These are phyloP conservation scores for Pinus albicaulis DNA, from an alignment of 75 land plant species.

Conservation along the genomic window DNA sequence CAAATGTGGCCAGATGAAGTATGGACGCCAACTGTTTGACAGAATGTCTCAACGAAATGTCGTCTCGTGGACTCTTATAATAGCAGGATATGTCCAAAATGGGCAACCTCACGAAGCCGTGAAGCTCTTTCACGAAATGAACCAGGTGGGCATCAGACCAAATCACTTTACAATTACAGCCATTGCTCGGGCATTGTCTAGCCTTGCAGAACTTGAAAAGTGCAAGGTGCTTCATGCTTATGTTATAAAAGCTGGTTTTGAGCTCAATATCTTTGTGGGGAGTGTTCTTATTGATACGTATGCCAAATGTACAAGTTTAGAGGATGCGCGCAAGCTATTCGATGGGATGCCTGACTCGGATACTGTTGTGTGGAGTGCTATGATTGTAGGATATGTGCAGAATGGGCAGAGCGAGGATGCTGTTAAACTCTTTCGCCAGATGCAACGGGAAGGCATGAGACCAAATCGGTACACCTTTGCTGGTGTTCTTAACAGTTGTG, in stretches of 20 bases:
- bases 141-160: not conserved
- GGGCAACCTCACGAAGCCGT: not conserved
- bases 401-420: not conserved
- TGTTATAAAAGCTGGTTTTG: slow-evolving; percentile 1
- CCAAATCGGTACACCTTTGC: not conserved
- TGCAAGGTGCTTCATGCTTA: not conserved
- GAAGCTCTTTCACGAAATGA: not conserved
- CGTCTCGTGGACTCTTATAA: not conserved
- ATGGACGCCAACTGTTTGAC: slow-evolving; percentile 2
- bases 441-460: not conserved
- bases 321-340: slow-evolving; percentile 7
- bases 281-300: slow-evolving; percentile 4
- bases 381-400: slow-evolving; percentile 12
- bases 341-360: slow-evolving; percentile 12
- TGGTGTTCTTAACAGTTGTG: not conserved
- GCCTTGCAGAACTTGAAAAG: not conserved
- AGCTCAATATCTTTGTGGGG: not conserved
- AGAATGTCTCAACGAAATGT: not conserved
- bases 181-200: not conserved
- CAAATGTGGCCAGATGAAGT: too few relatives aligned
- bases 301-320: not conserved
- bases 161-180: not conserved
- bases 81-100: not conserved
- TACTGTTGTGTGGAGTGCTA: slow-evolving; percentile 37
- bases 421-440: not conserved